phyloP scores from a whole-genome alignment of 2,329 filamentous ascomycete genomes.

The Cladophialophora immunda region DNA sequence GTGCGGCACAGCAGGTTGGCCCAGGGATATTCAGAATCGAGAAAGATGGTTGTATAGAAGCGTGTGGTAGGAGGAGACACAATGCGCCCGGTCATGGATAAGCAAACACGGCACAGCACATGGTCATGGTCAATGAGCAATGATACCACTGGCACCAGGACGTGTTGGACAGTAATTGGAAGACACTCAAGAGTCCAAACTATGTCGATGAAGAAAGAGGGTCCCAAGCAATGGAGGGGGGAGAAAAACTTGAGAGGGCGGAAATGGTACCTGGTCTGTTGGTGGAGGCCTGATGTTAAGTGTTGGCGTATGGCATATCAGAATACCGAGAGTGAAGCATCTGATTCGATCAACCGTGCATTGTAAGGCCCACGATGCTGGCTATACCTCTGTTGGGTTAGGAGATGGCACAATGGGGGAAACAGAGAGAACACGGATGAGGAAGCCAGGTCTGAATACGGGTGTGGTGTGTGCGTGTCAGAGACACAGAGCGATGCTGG shows the following conservation, averaged over 20 bases:
- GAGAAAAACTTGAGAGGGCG: slow-evolving; percentile 19
- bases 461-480: neutral
- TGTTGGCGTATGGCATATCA: slow-evolving; percentile 15
- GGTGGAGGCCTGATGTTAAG: slow-evolving; percentile 34
- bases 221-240: slow-evolving; percentile 26
- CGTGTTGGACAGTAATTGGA: slow-evolving; percentile 33
- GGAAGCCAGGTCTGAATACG: neutral
- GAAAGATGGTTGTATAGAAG: slow-evolving; percentile 18
- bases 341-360: slow-evolving; percentile 26
- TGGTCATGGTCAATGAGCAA: slow-evolving; percentile 5
- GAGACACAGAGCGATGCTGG: neutral
- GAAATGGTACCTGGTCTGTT: slow-evolving; percentile 17
- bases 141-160: slow-evolving; percentile 22
- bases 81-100: slow-evolving; percentile 23
- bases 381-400: slow-evolving; percentile 24
- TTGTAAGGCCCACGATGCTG: slow-evolving; percentile 21
- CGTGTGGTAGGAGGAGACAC: slow-evolving; percentile 19
- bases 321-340: slow-evolving; percentile 17
- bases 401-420: slow-evolving; percentile 10
- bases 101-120: slow-evolving; percentile 19
- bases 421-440: slow-evolving; percentile 4
- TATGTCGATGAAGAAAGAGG: slow-evolving; percentile 16
- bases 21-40: slow-evolving; percentile 24
- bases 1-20: slow-evolving; percentile 32
- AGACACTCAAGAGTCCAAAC: slow-evolving; percentile 22